Base-by-base conservation (phyloP, 805 yeast genomes). In the Lachancea lanzarotensis region DNA sequence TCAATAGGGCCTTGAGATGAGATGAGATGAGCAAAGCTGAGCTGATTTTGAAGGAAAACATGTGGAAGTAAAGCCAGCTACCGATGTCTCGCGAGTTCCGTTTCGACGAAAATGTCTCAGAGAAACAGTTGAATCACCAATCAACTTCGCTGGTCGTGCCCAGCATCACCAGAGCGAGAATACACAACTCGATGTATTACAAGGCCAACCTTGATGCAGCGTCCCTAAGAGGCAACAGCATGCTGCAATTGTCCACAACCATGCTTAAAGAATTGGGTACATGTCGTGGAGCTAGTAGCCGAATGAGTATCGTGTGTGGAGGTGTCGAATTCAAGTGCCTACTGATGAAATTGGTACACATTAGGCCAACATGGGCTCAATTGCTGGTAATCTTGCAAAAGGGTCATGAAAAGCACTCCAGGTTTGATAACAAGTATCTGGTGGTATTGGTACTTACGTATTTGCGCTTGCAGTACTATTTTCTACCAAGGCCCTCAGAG, bases 261-360 rank as follows among this genome's bases (percentile, higher is more conserved):
- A 43, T 62, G 1, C 42, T 63, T 1, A 38, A 60, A 29, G 64
- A 61, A 38, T 29, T 63, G 6, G 67, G 67, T 0, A 49, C 61
- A 1, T 25, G 56, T 11, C 44, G 47, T 18, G 52, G 44, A 18
- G 38, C 40, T 4, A 42, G 55, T 7, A 35, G 47, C 1, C 52
- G 53, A 17, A 46, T 45, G 33, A 45, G 40, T 2, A 38, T 53
- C 43, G 51, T 57, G 17, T 41, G 60, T 22, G 68, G 68, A 34
- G 67, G 68, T 8, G 52, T 57, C 1, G 65, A 61, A 34, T 63
- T 63, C 35, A 60, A 58, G n/a, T 81, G 95, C 56, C 71, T 95
- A 37, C 62, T 88, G 29, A 77, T 87, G 56, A 79, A 91, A 51
- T 60, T 91, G 46, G 69, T 90, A 3, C 95, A 91, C 61, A 63